Evolutionary conservation across 352 stramenopile genomes (phyloP).

Genomic region (Hyaloperonospora arabidopsidis): DNA sequence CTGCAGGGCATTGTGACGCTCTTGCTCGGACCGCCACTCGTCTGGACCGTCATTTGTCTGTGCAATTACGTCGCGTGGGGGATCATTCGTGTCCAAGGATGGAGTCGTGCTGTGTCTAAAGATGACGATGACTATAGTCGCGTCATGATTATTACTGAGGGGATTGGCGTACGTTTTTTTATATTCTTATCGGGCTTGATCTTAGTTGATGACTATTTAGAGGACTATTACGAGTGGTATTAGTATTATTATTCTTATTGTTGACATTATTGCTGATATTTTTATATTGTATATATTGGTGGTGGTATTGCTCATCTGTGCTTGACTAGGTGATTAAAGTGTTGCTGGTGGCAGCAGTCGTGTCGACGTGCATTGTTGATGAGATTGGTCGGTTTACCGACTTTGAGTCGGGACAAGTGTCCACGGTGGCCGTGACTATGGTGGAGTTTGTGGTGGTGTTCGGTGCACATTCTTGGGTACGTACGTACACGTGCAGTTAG

Average conservation of each 20-base stretch:
- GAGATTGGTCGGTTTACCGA: conserved; percentile 70
- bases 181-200: not conserved
- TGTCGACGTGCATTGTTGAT: conserved; percentile 81
- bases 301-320: not conserved
- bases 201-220: not conserved
- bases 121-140: conserved; percentile 80
- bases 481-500: conserved; percentile 1
- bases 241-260: too few species aligned
- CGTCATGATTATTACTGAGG: conserved; percentile 83
- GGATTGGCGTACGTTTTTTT: conserved; percentile 47
- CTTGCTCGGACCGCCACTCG: conserved; percentile 59
- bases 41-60: conserved; percentile 74
- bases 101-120: conserved; percentile 55
- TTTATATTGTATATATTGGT: not conserved
- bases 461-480: conserved; percentile 72
- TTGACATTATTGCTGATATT: too few species aligned
- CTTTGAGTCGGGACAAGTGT: conserved; percentile 76
- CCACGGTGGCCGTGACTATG: conserved; percentile 68
- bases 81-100: conserved; percentile 77
- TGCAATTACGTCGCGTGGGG: conserved; percentile 82
- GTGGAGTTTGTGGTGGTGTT: conserved; percentile 76
- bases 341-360: conserved; percentile 66
- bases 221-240: too few species aligned
- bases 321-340: conserved; percentile 64
- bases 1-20: conserved; percentile 51